Evolutionary conservation across 768 basidiomycete genomes (phyloP), one percentile per base, ranked within the genome.

Genomic region (Mycena capillaripes): DNA sequence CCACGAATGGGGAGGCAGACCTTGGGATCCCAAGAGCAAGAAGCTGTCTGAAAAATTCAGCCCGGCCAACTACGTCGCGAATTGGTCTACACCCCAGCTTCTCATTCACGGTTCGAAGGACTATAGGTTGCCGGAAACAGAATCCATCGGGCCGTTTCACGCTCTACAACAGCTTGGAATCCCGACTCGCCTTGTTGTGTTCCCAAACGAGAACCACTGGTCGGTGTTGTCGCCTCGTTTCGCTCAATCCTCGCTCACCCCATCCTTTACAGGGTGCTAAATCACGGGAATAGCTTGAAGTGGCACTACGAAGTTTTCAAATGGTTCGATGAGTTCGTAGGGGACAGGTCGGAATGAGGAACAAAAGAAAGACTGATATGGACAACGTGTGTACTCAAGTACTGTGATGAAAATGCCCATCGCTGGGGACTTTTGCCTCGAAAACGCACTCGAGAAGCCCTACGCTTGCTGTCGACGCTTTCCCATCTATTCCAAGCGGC

Each of bases 231-330:
- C 40, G 32, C 7, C 2, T 32, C 4, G 36, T 38, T 23, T 38
- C 32, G n/a, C 19, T 44, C 6, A 17, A 17, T 34, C 7, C n/a
- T 30, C 30, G 5, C 25, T 34, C 4, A 23, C 36, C n/a, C 3
- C 50, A 59, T 32, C 3, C 25, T 60, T 36, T 50, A 9, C 30
- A 74, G 73, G 97, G 95, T 95, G 29, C 76, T 95, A 71, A 88
- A 94, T 65, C 93, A 92, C 70, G 92, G 91, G 63, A 95, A 95
- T 76, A 93, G 95, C 78, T 83, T 97, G 80, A 96, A 96, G 80
- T 99, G 97, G 97, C 95, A 98, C 82, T 86, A 93, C 74, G 97
- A 99, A 80, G 93, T 99, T 16, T 93, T 99, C 83, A 87, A 89
- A 70, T 99, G 96, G 96, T 92, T 98, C 72, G 90, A 93, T 67